Evolutionary conservation across 306 rosid genomes (phyloP).

Genomic region (Pyrus betulifolia): DNA sequence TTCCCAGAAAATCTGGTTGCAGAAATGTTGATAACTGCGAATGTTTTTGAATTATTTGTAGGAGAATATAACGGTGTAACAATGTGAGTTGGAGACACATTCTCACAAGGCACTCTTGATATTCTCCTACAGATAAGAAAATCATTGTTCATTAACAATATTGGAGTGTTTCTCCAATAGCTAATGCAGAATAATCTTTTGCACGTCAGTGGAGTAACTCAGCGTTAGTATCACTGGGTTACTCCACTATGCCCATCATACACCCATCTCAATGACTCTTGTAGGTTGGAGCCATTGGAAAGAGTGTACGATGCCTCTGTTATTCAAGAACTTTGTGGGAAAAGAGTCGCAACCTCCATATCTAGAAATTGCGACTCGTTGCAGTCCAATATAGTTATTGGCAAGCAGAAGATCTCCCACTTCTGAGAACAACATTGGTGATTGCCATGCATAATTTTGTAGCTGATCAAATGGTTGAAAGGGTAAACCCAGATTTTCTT

Average conservation of each 20-base stretch:
- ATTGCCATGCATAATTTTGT: not conserved
- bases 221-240: not conserved
- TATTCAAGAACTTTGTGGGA: constrained; percentile 11
- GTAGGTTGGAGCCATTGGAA: not conserved
- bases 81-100: not conserved
- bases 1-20: not conserved
- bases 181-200: not conserved
- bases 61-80: not conserved
- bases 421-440: not conserved
- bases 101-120: not conserved
- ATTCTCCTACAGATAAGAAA: not conserved
- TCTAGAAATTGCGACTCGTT: not conserved
- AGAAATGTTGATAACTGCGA: not conserved
- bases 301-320: not conserved
- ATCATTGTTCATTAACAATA: not conserved
- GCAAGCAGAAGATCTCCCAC: not conserved
- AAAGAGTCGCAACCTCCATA: constrained; percentile 4
- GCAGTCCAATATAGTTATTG: constrained; percentile 12
- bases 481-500: not conserved
- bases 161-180: not conserved
- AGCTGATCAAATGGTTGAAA: not conserved
- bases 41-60: not conserved
- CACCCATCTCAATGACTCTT: not conserved
- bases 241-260: not conserved
- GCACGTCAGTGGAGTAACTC: not conserved